phyloP scores from a whole-genome alignment of 129 eudicot genomes.

The Centrapalus pauciflorus region DNA sequence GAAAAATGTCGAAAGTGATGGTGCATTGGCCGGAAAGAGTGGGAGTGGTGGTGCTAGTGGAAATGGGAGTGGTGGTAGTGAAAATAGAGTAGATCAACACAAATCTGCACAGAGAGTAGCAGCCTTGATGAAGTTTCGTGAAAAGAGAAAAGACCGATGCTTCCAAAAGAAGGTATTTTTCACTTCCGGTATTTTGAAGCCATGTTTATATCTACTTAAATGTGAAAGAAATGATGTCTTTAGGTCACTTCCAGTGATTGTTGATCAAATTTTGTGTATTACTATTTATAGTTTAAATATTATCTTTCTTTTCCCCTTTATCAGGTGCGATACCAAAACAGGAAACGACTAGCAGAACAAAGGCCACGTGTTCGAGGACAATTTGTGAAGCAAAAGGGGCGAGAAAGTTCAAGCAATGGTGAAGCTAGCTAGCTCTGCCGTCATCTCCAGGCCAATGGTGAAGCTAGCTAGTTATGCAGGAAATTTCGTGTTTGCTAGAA shows the following conservation, averaged over 20 bases:
- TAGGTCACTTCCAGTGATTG: too few species aligned
- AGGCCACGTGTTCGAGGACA: slow-evolving; percentile 67
- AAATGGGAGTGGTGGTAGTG: slow-evolving; percentile 30
- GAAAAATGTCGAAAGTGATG: slow-evolving; percentile 42
- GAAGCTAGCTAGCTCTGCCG: too few species aligned
- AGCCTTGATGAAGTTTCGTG: slow-evolving; percentile 59
- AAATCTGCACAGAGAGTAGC: slow-evolving; percentile 48
- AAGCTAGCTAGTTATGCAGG: slow-evolving; percentile 27
- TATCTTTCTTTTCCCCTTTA: background rate
- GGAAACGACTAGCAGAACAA: slow-evolving; percentile 59
- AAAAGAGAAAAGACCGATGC: slow-evolving; percentile 66
- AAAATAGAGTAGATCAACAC: slow-evolving; percentile 16
- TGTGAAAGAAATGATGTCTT: too few species aligned
- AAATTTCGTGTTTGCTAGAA: background rate
- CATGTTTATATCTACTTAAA: too few species aligned
- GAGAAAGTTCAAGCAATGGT: slow-evolving; percentile 40
- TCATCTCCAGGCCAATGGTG: too few species aligned
- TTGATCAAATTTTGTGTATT: too few species aligned
- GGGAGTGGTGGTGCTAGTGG: slow-evolving; percentile 42
- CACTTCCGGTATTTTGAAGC: background rate
- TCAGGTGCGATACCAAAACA: slow-evolving; percentile 56
- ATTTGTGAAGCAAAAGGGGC: slow-evolving; percentile 39
- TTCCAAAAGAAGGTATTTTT: slow-evolving; percentile 56
- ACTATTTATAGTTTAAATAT: too few species aligned
- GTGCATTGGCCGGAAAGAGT: slow-evolving; percentile 34